Conservation (phyloP, 768 basidiomycete species). For the Lyophyllum shimeji region DNA sequence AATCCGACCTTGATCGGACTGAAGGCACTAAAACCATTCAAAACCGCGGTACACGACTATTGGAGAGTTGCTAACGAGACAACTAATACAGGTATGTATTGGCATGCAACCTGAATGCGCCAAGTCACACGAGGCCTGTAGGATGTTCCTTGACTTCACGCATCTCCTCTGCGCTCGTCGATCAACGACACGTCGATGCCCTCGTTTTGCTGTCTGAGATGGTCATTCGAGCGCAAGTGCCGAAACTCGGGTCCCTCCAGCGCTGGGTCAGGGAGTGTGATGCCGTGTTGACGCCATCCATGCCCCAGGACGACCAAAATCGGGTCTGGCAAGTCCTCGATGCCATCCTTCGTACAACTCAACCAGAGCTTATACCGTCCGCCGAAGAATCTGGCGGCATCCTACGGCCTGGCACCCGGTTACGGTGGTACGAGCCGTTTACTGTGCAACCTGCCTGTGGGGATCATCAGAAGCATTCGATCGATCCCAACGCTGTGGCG, state of each 20-base stretch:
- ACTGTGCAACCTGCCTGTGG: slow-evolving; percentile 20
- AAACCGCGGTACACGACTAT: slow-evolving; percentile 38
- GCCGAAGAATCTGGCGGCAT: slow-evolving; percentile 17
- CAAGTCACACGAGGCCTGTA: slow-evolving; percentile 2
- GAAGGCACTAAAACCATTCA: slow-evolving; percentile 34
- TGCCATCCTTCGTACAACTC: slow-evolving; percentile 46
- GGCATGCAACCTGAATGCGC: neutral
- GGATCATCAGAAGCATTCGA: neutral
- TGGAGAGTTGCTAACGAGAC: slow-evolving; percentile 33
- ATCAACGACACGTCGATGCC: slow-evolving; percentile 45
- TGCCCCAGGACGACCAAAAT: slow-evolving; percentile 37
- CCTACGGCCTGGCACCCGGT: slow-evolving; percentile 27
- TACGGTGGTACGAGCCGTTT: slow-evolving; percentile 36
- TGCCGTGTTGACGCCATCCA: slow-evolving; percentile 43
- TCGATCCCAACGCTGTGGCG: slow-evolving; percentile 17
- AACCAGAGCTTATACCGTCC: slow-evolving; percentile 30
- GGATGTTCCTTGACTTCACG: slow-evolving; percentile 36
- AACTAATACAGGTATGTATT: slow-evolving; percentile 29
- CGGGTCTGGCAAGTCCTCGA: slow-evolving; percentile 47
- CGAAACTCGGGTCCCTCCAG: slow-evolving; percentile 53
- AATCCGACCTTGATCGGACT: slow-evolving; percentile 31
- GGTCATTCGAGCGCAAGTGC: slow-evolving; percentile 42
- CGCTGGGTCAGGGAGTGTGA: slow-evolving; percentile 60
- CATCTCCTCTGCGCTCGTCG: slow-evolving; percentile 40
- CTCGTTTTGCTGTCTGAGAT: slow-evolving; percentile 55